Base-by-base conservation (phyloP, 352 stramenopile species). In the Phytophthora citricola region DNA sequence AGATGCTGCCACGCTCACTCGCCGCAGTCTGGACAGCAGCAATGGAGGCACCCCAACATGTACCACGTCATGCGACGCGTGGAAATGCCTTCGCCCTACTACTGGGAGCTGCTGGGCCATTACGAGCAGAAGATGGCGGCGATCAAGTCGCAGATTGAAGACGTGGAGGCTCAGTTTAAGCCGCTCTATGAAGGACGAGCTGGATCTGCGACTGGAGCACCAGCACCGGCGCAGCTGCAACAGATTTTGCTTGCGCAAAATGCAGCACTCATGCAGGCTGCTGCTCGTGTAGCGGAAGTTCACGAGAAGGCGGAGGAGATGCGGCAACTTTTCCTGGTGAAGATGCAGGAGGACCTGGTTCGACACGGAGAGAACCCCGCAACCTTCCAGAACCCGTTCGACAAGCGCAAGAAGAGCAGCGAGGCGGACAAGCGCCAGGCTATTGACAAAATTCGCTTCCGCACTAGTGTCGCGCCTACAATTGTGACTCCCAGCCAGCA, bases 241-340 rank as follows among this genome's bases (percentile, higher is more conserved):
- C 78, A 93, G 54, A 91, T 93, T 62, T 53, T 95, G 17, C 36
- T 92, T 14, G 64, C 78, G n/a, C 87, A 95, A 60, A 93, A 95
- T 63, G 72, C 80, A 26, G 79, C 85, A 12, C 67, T 95, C 31
- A 90, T 95, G 70, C 83, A 92, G 49, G 81, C 82, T 6, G 87
- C 87, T 11, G 85, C 87, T 22, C 83, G 78, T 26, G 85, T 95
- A 11, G 87, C 87, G 3, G 81, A 90, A 60, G 81, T 91, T 3
- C 87, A 95, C 51, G 87, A 91, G 57, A 84, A 82, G 38, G 84
- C 85, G 0, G 87, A 95, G 32, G 77, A 85, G 46, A 78, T 92
- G 78, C 83, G 87, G 15, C 73, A 90, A 45, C 52, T 79, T 4
- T 95, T 92, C 50, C 64, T 95, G 39, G 59, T 65, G 1, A 89